Conservation (phyloP, 345 rosid species). For the Adansonia digitata region DNA sequence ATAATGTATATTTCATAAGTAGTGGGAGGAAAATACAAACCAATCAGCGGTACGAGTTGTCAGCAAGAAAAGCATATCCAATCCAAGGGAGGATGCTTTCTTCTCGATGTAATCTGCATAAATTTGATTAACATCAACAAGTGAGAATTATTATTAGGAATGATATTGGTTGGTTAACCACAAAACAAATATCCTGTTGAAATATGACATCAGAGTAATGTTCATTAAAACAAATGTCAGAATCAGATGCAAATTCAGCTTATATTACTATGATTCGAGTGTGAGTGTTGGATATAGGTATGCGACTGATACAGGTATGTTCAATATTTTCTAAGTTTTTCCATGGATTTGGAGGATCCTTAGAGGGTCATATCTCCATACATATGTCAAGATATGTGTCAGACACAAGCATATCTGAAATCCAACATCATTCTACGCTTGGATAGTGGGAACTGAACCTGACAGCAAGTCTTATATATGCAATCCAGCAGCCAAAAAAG, state of each 20-base stretch:
- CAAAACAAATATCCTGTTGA: neutral
- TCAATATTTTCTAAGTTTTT: no score
- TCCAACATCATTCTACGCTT: neutral
- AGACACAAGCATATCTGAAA: no score
- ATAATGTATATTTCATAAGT: neutral
- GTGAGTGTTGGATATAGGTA: no score
- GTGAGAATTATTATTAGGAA: neutral
- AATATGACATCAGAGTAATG: neutral
- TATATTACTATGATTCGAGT: no score
- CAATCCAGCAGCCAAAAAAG: neutral
- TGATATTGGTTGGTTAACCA: neutral
- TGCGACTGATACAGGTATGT: no score
- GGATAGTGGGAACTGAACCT: neutral
- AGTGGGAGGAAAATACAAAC: constrained; percentile 31
- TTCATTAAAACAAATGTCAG: neutral
- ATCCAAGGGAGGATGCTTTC: constrained; percentile 68
- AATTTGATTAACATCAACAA: neutral
- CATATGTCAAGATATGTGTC: no score
- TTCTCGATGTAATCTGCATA: constrained; percentile 82
- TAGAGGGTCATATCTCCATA: no score
- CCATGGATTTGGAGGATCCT: no score
- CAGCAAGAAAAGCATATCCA: constrained; percentile 68
- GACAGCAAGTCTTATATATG: neutral
- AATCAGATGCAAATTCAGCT: neutral
- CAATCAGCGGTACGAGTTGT: constrained; percentile 95